Evolutionary conservation across 1,284 basidiomycete genomes (phyloP).

Genomic region (Pyrrhoderma noxium): DNA sequence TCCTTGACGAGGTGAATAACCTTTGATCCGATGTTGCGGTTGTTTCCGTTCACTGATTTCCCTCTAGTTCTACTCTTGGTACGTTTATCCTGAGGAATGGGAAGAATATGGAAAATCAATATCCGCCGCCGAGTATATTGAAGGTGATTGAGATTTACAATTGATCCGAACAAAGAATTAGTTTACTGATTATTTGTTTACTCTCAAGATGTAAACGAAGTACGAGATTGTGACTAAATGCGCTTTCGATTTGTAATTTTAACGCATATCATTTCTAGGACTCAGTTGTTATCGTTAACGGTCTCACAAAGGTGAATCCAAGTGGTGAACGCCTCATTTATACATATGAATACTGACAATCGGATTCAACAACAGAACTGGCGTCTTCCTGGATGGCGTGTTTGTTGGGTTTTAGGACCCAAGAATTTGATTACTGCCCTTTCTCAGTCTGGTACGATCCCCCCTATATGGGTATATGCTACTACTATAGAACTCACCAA

Average conservation of each 20-base stretch:
- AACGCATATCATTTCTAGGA: constrained; percentile 37
- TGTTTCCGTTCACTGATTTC: background rate
- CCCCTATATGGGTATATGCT: background rate
- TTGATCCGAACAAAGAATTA: no score
- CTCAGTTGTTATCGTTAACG: constrained; percentile 81
- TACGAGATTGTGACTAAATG: constrained; percentile 21
- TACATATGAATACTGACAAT: background rate
- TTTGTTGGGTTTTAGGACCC: constrained; percentile 97
- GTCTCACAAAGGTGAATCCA: constrained; percentile 74
- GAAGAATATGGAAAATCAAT: constrained; percentile 71
- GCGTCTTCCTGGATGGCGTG: constrained; percentile 88
- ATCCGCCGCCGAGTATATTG: constrained; percentile 77
- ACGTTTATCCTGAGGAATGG: constrained; percentile 78
- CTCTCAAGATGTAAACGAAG: constrained; percentile 63
- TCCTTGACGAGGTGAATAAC: constrained; percentile 73
- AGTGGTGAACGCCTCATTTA: no score
- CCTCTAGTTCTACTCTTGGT: constrained; percentile 82
- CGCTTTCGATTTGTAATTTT: constrained; percentile 1
- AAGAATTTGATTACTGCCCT: constrained; percentile 81
- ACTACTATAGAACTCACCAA: background rate
- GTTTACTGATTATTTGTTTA: constrained; percentile 1
- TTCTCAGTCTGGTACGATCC: constrained; percentile 63
- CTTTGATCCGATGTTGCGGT: background rate
- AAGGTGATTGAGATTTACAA: constrained; percentile 28
- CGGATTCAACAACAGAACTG: constrained; percentile 57